A percentile compares a stretch with the other conserved stretches of the same genome.
phyloP scores from a whole-genome alignment of 805 yeast genomes.

The Scheffersomyces amazonensis region DNA sequence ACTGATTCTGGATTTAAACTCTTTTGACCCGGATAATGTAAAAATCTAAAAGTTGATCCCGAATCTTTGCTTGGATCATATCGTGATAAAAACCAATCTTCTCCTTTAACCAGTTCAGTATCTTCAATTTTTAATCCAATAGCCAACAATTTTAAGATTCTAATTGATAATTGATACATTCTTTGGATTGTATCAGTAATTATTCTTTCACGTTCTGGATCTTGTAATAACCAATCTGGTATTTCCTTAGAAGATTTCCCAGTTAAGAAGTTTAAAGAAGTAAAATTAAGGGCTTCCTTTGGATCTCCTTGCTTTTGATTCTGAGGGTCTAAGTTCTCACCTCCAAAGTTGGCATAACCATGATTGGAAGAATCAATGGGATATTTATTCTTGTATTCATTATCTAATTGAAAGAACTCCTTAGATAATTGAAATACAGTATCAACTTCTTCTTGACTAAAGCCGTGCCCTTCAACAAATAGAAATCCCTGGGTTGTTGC shows the following conservation, averaged over 20 bases:
- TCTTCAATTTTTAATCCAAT: constrained; percentile 62
- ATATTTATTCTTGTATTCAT: constrained; percentile 46
- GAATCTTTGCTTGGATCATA: constrained; percentile 51
- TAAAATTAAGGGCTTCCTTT: constrained; percentile 70
- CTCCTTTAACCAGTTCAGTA: constrained; percentile 26
- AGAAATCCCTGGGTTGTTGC: constrained; percentile 65
- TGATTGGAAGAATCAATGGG: constrained; percentile 54
- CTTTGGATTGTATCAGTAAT: constrained; percentile 38
- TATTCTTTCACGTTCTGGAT: constrained; percentile 38
- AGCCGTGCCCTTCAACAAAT: constrained; percentile 67
- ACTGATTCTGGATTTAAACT: constrained; percentile 48
- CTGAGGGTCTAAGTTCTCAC: constrained; percentile 47
- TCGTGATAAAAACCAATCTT: constrained; percentile 61
- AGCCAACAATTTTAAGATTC: constrained; percentile 55
- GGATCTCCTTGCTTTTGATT: constrained; percentile 50
- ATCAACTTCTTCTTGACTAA: constrained; percentile 53
- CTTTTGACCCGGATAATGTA: constrained; percentile 67
- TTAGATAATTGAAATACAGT: constrained; percentile 47
- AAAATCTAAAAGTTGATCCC: constrained; percentile 66
- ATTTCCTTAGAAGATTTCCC: constrained; percentile 41
- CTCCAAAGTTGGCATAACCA: constrained; percentile 57
- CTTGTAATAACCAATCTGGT: constrained; percentile 49
- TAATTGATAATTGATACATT: constrained; percentile 47
- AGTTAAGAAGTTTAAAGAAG: constrained; percentile 46
- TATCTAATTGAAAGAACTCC: constrained; percentile 50